Percentiles rank a stretch among this genome's conserved stretches.
These are phyloP conservation scores for Dryadomyces sulphureus DNA, from an alignment of 2,329 filamentous ascomycete species.

Conservation along the genomic window DNA sequence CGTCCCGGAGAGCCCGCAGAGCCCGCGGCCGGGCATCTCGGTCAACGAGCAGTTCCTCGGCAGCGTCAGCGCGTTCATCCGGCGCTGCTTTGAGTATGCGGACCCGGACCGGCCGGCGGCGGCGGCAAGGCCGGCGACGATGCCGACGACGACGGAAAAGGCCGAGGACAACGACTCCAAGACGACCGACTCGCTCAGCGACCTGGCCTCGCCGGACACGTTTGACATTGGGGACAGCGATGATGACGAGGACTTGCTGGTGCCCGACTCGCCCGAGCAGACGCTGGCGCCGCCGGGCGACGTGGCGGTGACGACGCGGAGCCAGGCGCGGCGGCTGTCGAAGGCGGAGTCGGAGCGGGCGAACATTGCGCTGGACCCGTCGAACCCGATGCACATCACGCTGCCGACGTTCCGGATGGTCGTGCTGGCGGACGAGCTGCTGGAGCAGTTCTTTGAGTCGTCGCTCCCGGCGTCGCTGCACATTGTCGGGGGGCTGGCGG, in stretches of 20 bases:
- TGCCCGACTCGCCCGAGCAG: conserved; percentile 30
- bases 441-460: conserved; percentile 95
- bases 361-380: conserved; percentile 82
- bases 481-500: conserved; percentile 48
- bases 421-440: conserved; percentile 82
- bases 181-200: conserved; percentile 9
- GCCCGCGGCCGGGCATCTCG: conserved; percentile 33
- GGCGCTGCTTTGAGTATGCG: conserved; percentile 93
- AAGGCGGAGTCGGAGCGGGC: conserved; percentile 57
- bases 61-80: conserved; percentile 89
- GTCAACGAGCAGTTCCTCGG: conserved; percentile 80
- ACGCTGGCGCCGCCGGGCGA: conserved; percentile 36
- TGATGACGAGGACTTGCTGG: conserved; percentile 48
- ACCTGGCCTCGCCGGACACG: conserved; percentile 26
- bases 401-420: conserved; percentile 98
- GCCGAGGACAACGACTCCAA: not conserved
- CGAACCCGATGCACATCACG: conserved; percentile 88
- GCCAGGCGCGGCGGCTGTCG: conserved; percentile 22
- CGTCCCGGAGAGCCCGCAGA: conserved; percentile 21
- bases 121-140: too few species aligned
- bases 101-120: conserved; percentile 79
- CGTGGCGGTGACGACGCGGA: too few species aligned
- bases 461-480: conserved; percentile 90
- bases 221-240: conserved; percentile 68
- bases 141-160: conserved; percentile 20